Evolutionary conservation across 495 filamentous ascomycete genomes (phyloP).

Genomic region (Penicillium mononematosum): DNA sequence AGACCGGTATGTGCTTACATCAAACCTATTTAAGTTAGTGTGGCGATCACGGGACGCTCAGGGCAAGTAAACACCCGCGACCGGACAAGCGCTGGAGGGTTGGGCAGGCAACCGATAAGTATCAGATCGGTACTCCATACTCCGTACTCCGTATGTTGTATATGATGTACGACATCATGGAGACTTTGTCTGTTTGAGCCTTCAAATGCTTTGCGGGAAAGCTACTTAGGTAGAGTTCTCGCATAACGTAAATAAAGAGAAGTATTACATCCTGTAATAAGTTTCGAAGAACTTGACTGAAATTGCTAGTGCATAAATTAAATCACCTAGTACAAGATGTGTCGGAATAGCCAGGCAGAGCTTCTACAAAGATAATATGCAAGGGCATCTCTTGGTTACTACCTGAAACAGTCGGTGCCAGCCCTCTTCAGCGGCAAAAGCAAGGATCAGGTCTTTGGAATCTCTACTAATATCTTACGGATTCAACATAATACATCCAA

Average conservation of each 20-base stretch:
- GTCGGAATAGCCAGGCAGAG: background rate
- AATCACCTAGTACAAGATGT: background rate
- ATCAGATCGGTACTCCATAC: background rate
- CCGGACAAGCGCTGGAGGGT: constrained; percentile 18
- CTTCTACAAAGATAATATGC: background rate
- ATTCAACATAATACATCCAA: background rate
- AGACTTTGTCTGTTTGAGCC: background rate
- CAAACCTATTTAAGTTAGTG: constrained; percentile 30
- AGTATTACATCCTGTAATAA: background rate
- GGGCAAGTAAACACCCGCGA: constrained; percentile 41
- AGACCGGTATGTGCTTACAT: constrained; percentile 11
- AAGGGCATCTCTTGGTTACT: background rate
- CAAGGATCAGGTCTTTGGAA: background rate
- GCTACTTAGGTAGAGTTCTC: background rate
- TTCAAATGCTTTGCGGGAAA: background rate
- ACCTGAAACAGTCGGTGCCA: background rate
- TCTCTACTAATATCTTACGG: background rate
- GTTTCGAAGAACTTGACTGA: background rate
- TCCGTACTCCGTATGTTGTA: no score
- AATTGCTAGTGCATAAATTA: background rate
- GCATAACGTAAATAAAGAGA: background rate
- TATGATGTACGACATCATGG: constrained; percentile 1
- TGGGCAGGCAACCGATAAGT: constrained; percentile 33
- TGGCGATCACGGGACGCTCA: constrained; percentile 31
- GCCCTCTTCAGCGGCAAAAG: background rate